Percentiles rank a stretch among this genome's conserved stretches.
Conservation (phyloP, 331 rosid genomes). For the Phaseolus coccineus region DNA sequence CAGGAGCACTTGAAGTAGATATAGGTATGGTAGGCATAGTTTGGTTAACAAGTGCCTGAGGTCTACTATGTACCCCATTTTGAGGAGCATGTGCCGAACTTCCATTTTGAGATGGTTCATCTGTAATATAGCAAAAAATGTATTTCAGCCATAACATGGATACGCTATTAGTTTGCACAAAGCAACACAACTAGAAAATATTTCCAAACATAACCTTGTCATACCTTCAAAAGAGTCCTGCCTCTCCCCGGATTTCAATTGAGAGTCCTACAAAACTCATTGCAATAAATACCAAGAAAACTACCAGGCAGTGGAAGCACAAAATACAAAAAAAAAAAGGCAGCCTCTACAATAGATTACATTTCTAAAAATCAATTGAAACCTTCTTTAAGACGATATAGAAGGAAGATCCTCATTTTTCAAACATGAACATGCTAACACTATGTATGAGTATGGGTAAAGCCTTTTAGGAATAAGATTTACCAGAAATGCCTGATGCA, state of each 20-base stretch:
- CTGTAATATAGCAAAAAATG: conserved; percentile 57
- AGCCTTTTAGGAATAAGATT: neutral
- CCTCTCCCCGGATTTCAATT: conserved; percentile 78
- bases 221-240: conserved; percentile 90
- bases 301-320: neutral
- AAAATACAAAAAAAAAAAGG: conserved; percentile 31
- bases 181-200: conserved; percentile 35
- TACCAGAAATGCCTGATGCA: neutral
- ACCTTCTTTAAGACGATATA: neutral
- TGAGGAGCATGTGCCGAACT: conserved; percentile 69
- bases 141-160: conserved; percentile 48
- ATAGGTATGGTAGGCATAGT: conserved; percentile 68
- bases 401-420: neutral
- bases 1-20: conserved; percentile 66
- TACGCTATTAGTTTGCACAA: neutral
- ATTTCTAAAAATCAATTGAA: neutral
- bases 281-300: neutral
- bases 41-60: conserved; percentile 72
- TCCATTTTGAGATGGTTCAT: conserved; percentile 83
- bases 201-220: conserved; percentile 43
- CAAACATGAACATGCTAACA: neutral
- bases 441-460: neutral
- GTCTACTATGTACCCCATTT: conserved; percentile 72
- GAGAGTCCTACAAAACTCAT: conserved; percentile 70
- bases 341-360: neutral